Conservation (phyloP, 177 flowering plant genomes). For the Telopea speciosissima region DNA sequence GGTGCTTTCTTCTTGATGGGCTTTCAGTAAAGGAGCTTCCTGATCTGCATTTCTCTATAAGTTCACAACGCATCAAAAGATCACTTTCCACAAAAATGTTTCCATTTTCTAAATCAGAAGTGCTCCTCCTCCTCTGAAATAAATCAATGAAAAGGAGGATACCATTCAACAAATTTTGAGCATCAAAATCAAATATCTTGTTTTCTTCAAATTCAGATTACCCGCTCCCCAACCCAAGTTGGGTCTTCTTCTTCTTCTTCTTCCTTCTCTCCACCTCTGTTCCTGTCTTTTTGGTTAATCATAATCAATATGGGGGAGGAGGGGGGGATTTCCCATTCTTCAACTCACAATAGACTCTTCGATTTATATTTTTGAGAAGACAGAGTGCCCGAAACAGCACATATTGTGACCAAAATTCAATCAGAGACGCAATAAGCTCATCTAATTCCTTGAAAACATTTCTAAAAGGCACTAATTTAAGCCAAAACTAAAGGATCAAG, state of each 20-base stretch:
- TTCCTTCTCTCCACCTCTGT: background rate
- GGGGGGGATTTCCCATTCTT: too few species aligned
- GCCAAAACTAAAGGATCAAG: background rate
- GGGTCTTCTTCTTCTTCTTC: background rate
- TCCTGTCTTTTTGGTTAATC: background rate
- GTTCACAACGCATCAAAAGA: background rate
- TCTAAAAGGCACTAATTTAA: background rate
- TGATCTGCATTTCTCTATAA: background rate
- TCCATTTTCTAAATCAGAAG: background rate
- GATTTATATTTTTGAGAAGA: background rate
- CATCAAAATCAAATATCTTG: background rate
- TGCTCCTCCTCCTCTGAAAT: background rate
- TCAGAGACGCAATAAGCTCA: background rate
- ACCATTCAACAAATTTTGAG: background rate
- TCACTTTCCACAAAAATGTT: too few species aligned
- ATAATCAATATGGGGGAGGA: too few species aligned
- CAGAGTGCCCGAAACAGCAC: background rate
- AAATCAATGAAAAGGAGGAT: background rate
- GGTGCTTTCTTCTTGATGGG: background rate
- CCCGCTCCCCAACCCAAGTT: background rate
- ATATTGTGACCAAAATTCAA: too few species aligned
- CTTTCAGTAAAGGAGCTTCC: background rate
- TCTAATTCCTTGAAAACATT: background rate
- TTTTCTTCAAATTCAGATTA: background rate
- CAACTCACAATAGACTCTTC: too few species aligned